Conservation (phyloP, 257 asterid genomes). For the Anisodus tanguticus region DNA sequence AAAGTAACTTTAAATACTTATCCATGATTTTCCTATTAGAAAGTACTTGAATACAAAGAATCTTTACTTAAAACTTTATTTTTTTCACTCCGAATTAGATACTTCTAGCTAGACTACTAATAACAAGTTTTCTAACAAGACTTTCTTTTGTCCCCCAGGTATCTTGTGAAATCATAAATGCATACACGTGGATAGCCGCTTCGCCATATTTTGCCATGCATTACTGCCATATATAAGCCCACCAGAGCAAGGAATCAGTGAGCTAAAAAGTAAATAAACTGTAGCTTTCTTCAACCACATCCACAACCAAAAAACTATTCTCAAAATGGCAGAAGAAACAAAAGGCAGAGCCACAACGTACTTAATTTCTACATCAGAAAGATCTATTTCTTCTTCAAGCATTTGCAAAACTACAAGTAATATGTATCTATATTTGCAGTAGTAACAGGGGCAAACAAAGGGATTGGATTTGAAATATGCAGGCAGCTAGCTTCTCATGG, state of each 20-base stretch:
- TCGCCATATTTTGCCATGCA: not conserved
- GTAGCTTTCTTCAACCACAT: not conserved
- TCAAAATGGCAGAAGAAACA: constrained; percentile 4
- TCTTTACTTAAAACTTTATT: not conserved
- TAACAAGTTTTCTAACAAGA: not conserved
- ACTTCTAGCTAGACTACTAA: not conserved
- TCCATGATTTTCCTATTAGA: not conserved
- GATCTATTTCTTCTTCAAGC: not conserved
- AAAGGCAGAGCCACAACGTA: not conserved
- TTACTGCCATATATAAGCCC: not conserved
- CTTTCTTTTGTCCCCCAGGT: not conserved
- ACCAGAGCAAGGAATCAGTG: not conserved
- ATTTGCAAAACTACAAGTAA: not conserved
- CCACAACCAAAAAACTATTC: not conserved
- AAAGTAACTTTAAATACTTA: not conserved
- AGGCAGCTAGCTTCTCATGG: constrained; percentile 58
- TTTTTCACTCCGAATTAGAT: not conserved
- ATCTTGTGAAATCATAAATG: not conserved
- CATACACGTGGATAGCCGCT: constrained; percentile 4
- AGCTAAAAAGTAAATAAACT: not conserved
- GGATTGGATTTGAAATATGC: constrained; percentile 62
- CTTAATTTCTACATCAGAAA: not conserved
- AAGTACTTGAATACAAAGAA: too few species aligned
- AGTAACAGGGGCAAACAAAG: constrained; percentile 66
- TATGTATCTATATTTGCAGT: constrained; percentile 38